Percentiles rank a stretch among this genome's conserved stretches.
phyloP scores from a whole-genome alignment of 495 filamentous ascomycete species.

The Acidomyces sp. region DNA sequence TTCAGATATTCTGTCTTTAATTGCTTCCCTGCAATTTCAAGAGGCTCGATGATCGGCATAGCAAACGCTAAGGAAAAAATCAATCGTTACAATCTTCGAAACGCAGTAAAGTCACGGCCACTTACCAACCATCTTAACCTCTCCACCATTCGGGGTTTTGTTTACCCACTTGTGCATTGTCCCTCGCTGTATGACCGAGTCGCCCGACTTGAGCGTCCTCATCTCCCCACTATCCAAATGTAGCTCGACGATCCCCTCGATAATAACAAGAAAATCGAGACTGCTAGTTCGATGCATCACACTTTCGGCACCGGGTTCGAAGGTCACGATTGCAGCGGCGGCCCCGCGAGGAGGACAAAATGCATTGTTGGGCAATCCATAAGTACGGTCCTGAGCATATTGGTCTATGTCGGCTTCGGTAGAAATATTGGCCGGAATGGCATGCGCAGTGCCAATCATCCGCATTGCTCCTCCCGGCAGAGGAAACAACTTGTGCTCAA shows the following conservation, averaged over 20 bases:
- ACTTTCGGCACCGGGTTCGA: constrained; percentile 3
- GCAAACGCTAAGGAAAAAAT: constrained; percentile 7
- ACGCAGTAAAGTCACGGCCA: too few relatives aligned
- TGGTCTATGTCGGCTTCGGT: constrained; percentile 13
- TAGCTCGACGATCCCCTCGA: constrained; percentile 40
- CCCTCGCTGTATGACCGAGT: constrained; percentile 50
- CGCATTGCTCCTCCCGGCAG: constrained; percentile 7
- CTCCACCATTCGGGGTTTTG: constrained; percentile 31
- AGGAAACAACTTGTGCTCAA: neutral
- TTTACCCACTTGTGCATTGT: constrained; percentile 62
- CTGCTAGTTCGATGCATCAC: constrained; percentile 24
- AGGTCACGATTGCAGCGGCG: constrained; percentile 4
- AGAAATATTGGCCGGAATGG: neutral
- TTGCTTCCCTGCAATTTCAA: constrained; percentile 10
- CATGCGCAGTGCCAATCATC: constrained; percentile 9
- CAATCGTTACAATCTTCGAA: too few relatives aligned
- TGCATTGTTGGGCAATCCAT: constrained; percentile 1
- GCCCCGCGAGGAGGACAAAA: constrained; percentile 6
- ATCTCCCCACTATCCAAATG: constrained; percentile 48
- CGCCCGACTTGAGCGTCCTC: constrained; percentile 43
- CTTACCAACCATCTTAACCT: constrained; percentile 8
- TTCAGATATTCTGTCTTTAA: constrained; percentile 7
- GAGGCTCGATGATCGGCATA: constrained; percentile 1
- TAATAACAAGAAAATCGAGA: constrained; percentile 23
- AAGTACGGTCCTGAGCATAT: constrained; percentile 9